These are phyloP conservation scores for Aspergillus hortae DNA, from an alignment of 2,329 filamentous ascomycete species.

Conservation along the genomic window DNA sequence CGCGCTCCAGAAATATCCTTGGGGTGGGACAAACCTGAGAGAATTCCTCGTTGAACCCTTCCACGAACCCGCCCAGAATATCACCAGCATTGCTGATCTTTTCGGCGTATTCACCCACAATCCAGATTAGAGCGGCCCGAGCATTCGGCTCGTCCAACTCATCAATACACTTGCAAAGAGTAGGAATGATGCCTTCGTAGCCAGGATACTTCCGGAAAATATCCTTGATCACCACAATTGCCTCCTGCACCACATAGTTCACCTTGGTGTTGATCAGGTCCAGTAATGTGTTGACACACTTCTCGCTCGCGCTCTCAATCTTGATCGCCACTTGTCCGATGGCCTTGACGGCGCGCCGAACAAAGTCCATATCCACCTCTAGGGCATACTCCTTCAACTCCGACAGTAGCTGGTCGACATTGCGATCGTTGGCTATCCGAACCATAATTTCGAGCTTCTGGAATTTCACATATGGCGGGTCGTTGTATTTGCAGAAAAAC, in stretches of 20 bases:
- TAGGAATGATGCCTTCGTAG: constrained; percentile 96
- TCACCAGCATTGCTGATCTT: constrained; percentile 99
- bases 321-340: constrained; percentile 99
- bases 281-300: constrained; percentile 88
- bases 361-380: constrained; percentile 99
- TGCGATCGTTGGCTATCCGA: constrained; percentile 94
- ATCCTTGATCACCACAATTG: constrained; percentile 98
- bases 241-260: constrained; percentile 98
- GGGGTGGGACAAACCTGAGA: constrained; percentile 66
- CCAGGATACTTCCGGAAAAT: constrained; percentile 97
- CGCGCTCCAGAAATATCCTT: neutral
- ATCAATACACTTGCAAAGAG: constrained; percentile 92
- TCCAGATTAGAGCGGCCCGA: constrained; percentile 91
- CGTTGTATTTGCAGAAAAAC: constrained; percentile 99
- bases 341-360: constrained; percentile 86
- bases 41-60: constrained; percentile 93
- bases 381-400: constrained; percentile 97
- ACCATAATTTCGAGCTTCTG: constrained; percentile 99
- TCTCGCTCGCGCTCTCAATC: constrained; percentile 91
- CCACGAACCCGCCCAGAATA: constrained; percentile 85
- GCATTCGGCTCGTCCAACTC: constrained; percentile 93
- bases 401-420: constrained; percentile 88
- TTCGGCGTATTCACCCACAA: constrained; percentile 97
- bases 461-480: constrained; percentile 94
- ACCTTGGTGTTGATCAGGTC: constrained; percentile 97